A percentile compares a stretch with the other conserved stretches of the same genome.
Evolutionary conservation across 1,284 basidiomycete genomes (phyloP).

Genomic region (Mycena citricolor): DNA sequence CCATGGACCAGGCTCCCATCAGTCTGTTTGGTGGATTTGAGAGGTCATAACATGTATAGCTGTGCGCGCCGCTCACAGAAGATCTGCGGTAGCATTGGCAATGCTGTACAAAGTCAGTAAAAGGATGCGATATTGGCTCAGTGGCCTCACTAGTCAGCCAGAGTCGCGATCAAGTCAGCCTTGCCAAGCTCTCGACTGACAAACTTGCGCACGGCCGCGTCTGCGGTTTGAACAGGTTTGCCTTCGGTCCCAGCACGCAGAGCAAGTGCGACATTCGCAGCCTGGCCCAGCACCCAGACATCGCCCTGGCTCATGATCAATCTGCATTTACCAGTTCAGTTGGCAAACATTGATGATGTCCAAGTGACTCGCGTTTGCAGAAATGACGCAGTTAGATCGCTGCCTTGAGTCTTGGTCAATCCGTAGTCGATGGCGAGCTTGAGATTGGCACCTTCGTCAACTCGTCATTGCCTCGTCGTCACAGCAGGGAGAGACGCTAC

Average conservation of each 20-base stretch:
- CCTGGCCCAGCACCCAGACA: constrained; percentile 69
- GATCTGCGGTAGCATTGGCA: constrained; percentile 68
- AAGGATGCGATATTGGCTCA: constrained; percentile 3
- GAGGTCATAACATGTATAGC: background rate
- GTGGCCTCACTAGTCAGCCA: constrained; percentile 76
- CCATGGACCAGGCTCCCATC: constrained; percentile 71
- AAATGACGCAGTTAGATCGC: constrained; percentile 78
- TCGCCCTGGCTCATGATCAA: constrained; percentile 86
- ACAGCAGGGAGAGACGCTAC: constrained; percentile 35
- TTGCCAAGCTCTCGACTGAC: constrained; percentile 76
- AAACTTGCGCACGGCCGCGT: constrained; percentile 67
- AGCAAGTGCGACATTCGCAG: constrained; percentile 57
- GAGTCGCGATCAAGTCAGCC: constrained; percentile 69
- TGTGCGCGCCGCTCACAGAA: constrained; percentile 27
- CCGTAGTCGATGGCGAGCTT: constrained; percentile 84
- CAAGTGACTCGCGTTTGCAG: constrained; percentile 64
- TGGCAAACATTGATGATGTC: background rate
- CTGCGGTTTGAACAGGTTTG: constrained; percentile 67
- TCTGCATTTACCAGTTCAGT: constrained; percentile 4
- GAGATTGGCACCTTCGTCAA: constrained; percentile 64
- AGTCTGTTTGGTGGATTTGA: constrained; percentile 56
- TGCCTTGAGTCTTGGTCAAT: constrained; percentile 65
- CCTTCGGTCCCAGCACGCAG: constrained; percentile 61
- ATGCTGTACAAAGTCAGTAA: constrained; percentile 44
- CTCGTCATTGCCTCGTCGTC: background rate